Conservation (phyloP, 2,329 filamentous ascomycete species). For the Diaporthe sp. region DNA sequence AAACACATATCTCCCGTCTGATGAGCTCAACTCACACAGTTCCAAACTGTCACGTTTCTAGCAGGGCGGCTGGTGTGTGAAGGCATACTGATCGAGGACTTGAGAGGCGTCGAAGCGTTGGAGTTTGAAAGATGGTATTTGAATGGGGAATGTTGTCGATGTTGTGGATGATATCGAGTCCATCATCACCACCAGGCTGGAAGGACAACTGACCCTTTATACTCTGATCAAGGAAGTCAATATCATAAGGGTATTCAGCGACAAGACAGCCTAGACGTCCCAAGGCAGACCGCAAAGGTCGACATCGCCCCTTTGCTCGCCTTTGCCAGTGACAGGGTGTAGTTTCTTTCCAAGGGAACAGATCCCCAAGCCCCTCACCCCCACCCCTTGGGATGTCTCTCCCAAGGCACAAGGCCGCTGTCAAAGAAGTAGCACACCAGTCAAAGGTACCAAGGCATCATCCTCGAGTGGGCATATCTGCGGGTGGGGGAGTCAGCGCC, state of each 20-base stretch:
- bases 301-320: conserved; percentile 2
- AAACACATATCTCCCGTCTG: neutral
- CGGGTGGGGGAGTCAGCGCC: conserved; percentile 11
- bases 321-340: conserved; percentile 13
- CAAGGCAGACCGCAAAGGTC: conserved; percentile 6
- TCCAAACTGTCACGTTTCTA: neutral
- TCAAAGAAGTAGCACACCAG: neutral
- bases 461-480: neutral
- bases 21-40: conserved; percentile 3
- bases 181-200: neutral
- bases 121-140: neutral
- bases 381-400: conserved; percentile 8
- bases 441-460: conserved; percentile 28
- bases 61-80: neutral
- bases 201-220: conserved; percentile 15
- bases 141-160: neutral
- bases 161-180: neutral
- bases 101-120: neutral
- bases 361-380: conserved; percentile 22
- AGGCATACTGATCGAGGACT: neutral
- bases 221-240: neutral
- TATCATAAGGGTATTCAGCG: neutral
- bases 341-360: neutral
- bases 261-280: neutral
- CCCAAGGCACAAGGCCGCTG: neutral